Base-by-base conservation (phyloP, 108 stramenopile genomes). In the Skeletonema menzelii region DNA sequence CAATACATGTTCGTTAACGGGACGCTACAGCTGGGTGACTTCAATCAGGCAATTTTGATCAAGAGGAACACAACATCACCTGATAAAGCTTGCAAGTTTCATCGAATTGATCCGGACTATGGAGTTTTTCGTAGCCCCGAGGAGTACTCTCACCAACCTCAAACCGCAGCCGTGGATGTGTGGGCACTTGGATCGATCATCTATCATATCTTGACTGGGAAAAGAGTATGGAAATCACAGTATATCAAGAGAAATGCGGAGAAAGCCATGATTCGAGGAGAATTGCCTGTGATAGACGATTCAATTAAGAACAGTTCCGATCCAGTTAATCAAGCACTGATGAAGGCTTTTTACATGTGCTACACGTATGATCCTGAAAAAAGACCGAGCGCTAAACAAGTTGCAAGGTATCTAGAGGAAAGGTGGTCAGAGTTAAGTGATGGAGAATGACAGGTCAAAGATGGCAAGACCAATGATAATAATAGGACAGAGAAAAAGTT, bases 101-200 rank as follows among this genome's bases (percentile, higher is more conserved):
- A 44, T 4, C 17, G 46, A 12, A 65, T 42, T 12, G 28, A 28
- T 27, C 30, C 27, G 13, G 27, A 63, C 13, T 63, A 65, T n/a
- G 69, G 63, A 8, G 17, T 26, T 0, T 62, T 64, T 63, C 31
- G 68, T 11, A 68, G 68, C n/a, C 73, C 73, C 5, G 73, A 74
- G 31, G 73, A 70, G 67, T 74, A 74, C 42, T 28, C 27, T 34
- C 27, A 74, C 11, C 19, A 30, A 2, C 63, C 63, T 0, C 31
- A 65, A 30, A 74, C 68, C 31, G 67, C 27, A 27, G 55, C 47
- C 8, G 22, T 69, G 59, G 73, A 74, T 42, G 35, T 74, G 13
- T 74, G 67, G 67, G 67, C 73, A 2, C 69, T 74, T 10, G 73
- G 73, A 7, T 69, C 68, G 10, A 24, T 65, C 14, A 17, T 74